Base-by-base conservation (phyloP, 2,329 filamentous ascomycete species). In the Acrocalymma vagum region DNA sequence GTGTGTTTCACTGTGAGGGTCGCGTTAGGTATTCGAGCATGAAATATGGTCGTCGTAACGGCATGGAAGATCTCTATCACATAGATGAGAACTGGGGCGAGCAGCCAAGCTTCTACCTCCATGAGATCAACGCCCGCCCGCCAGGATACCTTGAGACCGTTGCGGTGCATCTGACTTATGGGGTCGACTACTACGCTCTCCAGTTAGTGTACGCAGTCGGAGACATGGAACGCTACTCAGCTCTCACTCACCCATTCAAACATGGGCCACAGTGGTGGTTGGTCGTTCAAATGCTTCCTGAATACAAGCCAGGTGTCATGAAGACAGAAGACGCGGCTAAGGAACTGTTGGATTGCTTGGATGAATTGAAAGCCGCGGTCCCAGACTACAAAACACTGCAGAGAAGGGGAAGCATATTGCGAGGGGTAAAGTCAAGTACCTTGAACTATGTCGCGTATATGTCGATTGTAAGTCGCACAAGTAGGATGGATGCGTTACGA, bases 71-170 rank as follows among this genome's bases (percentile, higher is more conserved):
- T 28, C 36, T 51, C 15, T n/a, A n/a, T n/a, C 14, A 9, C 4
- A 9, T 26, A 44, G 26, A 49, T 26, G 29, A 8, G 8, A 26
- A 29, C 7, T 5, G 8, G 10, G 17, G 38, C 11, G 14, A 17
- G 17, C 17, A 38, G 15, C 33, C 21, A 4, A 33, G 40, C 17
- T 26, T 40, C 16, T 53, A 37, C 14, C 42, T 56, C 5, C 43
- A 48, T 33, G 52, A 56, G 29, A 42, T 56, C 26, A 56, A 56
- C 24, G 38, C 44, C n/a, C 46, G 52, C 3, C 40, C 52, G 3
- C 46, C 50, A 10, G 52, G 49, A 2, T 45, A 42, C 18, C 16
- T 39, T 10, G 44, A 38, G 5, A 40, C 37, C 14, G 29, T 38
- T n/a, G 43, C 43, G 6, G 31, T 33, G 7, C 15, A 38, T 1